phyloP scores from a whole-genome alignment of 2,329 filamentous ascomycete genomes.

The Fusarium heterosporum region DNA sequence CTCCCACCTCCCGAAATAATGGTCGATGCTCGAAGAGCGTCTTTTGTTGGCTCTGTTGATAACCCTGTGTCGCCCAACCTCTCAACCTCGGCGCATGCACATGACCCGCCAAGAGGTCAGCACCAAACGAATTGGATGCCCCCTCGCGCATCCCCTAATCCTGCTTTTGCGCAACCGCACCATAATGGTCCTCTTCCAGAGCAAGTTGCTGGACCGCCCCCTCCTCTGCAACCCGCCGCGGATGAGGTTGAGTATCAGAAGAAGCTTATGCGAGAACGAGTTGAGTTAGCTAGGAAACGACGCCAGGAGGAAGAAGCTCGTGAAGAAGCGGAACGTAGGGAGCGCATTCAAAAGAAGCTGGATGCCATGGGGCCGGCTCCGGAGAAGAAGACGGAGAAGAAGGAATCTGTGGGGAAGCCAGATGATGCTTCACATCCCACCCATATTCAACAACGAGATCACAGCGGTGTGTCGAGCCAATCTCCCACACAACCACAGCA shows the following conservation, averaged over 20 bases:
- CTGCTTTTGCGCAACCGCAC: slow-evolving; percentile 56
- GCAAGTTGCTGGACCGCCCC: slow-evolving; percentile 49
- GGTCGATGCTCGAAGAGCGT: slow-evolving; percentile 59
- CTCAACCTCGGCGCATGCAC: slow-evolving; percentile 46
- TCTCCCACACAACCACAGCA: slow-evolving; percentile 33
- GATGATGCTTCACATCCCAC: slow-evolving; percentile 53
- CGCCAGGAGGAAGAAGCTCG: slow-evolving; percentile 74
- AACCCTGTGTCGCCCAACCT: slow-evolving; percentile 60
- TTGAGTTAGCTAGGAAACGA: slow-evolving; percentile 76
- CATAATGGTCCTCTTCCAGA: slow-evolving; percentile 46
- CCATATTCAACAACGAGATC: slow-evolving; percentile 53
- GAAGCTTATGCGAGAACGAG: slow-evolving; percentile 78
- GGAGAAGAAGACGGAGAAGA: slow-evolving; percentile 69
- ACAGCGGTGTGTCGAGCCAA: slow-evolving; percentile 13
- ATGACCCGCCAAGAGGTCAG: slow-evolving; percentile 47
- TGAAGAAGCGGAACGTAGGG: slow-evolving; percentile 78
- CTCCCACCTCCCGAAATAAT: slow-evolving; percentile 57
- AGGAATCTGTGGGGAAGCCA: slow-evolving; percentile 56
- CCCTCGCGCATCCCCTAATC: slow-evolving; percentile 58
- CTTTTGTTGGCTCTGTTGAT: slow-evolving; percentile 63
- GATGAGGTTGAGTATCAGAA: slow-evolving; percentile 73
- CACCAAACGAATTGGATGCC: slow-evolving; percentile 45
- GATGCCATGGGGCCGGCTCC: slow-evolving; percentile 75
- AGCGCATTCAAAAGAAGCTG: slow-evolving; percentile 78
- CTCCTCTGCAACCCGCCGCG: slow-evolving; percentile 53